phyloP scores from a whole-genome alignment of 2,329 filamentous ascomycete species.

The Epichloe hybrida region DNA sequence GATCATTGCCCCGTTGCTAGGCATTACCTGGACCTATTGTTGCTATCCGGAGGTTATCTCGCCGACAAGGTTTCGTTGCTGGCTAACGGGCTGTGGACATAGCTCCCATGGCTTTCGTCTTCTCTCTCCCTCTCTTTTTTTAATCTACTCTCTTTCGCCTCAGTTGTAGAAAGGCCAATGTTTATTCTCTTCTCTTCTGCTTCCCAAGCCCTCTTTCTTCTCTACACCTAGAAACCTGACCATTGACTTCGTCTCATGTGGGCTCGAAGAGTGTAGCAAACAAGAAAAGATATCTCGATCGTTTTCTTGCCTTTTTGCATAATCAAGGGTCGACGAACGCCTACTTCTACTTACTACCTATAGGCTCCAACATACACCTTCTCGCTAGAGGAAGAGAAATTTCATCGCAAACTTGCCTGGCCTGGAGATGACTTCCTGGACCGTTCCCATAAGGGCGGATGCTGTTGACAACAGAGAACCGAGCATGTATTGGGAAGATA shows the following conservation, averaged over 20 bases:
- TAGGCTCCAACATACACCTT: background rate
- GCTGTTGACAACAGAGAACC: conserved; percentile 21
- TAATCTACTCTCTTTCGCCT: background rate
- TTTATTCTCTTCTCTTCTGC: background rate
- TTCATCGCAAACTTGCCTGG: background rate
- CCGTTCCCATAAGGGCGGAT: conserved; percentile 21
- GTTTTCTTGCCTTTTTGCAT: background rate
- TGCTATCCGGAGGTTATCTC: conserved; percentile 4
- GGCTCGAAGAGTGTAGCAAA: background rate
- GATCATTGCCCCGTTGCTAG: conserved; percentile 7
- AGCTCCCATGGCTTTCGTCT: conserved; percentile 1
- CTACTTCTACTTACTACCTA: background rate
- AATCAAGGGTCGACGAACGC: background rate
- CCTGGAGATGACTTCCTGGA: conserved; percentile 22
- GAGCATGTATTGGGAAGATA: conserved; percentile 22
- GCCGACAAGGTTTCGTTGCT: conserved; percentile 4
- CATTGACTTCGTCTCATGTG: background rate
- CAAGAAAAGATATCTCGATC: background rate
- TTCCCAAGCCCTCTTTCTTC: background rate
- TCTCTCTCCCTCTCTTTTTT: background rate
- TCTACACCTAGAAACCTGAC: background rate
- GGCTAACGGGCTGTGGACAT: background rate
- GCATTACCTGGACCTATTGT: conserved; percentile 5
- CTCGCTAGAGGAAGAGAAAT: no score
- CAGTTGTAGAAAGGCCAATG: background rate